Evolutionary conservation across 2,329 filamentous ascomycete species (phyloP), one percentile per base, ranked within the genome.

Genomic region (Hymenoscyphus linearis): DNA sequence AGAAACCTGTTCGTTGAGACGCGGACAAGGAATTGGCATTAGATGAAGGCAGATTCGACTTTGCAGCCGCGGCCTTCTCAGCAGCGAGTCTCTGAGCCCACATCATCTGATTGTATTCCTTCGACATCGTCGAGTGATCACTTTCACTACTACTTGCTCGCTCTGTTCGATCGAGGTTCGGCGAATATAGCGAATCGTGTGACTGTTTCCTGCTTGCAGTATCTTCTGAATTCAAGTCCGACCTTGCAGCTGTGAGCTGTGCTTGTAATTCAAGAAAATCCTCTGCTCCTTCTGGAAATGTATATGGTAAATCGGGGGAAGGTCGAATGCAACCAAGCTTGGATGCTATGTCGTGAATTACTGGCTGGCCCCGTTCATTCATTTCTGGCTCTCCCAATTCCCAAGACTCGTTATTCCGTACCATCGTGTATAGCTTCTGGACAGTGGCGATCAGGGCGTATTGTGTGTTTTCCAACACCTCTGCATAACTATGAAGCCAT

Each of bases 401-500:
- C 85, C 85, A 87, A 2, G 76, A 70, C 67, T 86, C 82, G 22
- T 77, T 76, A 62, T 77, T 82, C 63, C 82, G 79, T 53, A 87
- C 80, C 84, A 87, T 87, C 58, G 79, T 77, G 72, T 87, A 87
- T 25, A 87, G 78, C 73, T 87, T 87, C 71, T 86, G 84, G 1
- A 86, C 82, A 22, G 84, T 86, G 60, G 83, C 83, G 62, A 86
- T 84, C 60, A 87, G 77, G 55, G 83, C 82, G 69, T 85, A 84
- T 69, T 87, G 85, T 1, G 83, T 86, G 74, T 86, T 85, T 67
- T 87, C 85, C 37, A 87, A 73, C 22, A 87, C 83, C 70, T 87
- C 85, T 58, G 84, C 84, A 67, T 87, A 86, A 60, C 83, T 85
- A 65, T 12, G 60, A 52, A 62, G 18, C 57, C 62, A 69, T 65